Percentiles rank a stretch among this genome's conserved stretches.
Conservation (phyloP, 768 basidiomycete genomes). For the Clavulina sp. region DNA sequence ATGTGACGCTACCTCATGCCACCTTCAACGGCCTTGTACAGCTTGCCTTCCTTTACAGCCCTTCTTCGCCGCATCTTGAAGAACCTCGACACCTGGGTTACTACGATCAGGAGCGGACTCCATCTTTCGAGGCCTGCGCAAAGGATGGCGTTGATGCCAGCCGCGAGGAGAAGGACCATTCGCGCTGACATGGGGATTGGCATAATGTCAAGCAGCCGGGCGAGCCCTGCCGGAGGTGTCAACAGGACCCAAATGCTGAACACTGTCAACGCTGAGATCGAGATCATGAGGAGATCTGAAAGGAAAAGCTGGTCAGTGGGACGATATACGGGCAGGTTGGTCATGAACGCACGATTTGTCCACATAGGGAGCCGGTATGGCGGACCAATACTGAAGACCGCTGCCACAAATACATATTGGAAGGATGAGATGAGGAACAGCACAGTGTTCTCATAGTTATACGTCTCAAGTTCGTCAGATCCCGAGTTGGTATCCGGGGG, state of each 20-base stretch:
- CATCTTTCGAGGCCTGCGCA: constrained; percentile 68
- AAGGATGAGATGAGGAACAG: constrained; percentile 92
- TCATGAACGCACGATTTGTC: constrained; percentile 57
- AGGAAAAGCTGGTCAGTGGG: not conserved
- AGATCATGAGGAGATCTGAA: constrained; percentile 65
- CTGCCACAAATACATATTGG: constrained; percentile 95
- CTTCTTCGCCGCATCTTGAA: constrained; percentile 24
- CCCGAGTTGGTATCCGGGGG: constrained; percentile 41
- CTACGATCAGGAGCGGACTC: constrained; percentile 35
- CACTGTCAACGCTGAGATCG: constrained; percentile 43
- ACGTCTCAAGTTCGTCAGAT: constrained; percentile 58
- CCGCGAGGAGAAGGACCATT: constrained; percentile 46
- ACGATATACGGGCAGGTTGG: not conserved
- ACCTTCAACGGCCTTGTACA: constrained; percentile 74
- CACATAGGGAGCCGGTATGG: constrained; percentile 91
- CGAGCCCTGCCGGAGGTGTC: constrained; percentile 41
- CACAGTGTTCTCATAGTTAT: constrained; percentile 81
- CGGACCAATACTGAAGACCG: constrained; percentile 93
- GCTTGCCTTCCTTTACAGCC: constrained; percentile 45
- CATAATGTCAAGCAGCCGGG: constrained; percentile 58
- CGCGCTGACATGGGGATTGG: constrained; percentile 51
- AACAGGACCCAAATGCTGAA: constrained; percentile 71
- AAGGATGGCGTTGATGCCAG: constrained; percentile 46
- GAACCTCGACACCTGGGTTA: constrained; percentile 25
- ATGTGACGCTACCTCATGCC: constrained; percentile 33